Evolutionary conservation across 768 basidiomycete genomes (phyloP).

Genomic region (Lentinula aciculospora): DNA sequence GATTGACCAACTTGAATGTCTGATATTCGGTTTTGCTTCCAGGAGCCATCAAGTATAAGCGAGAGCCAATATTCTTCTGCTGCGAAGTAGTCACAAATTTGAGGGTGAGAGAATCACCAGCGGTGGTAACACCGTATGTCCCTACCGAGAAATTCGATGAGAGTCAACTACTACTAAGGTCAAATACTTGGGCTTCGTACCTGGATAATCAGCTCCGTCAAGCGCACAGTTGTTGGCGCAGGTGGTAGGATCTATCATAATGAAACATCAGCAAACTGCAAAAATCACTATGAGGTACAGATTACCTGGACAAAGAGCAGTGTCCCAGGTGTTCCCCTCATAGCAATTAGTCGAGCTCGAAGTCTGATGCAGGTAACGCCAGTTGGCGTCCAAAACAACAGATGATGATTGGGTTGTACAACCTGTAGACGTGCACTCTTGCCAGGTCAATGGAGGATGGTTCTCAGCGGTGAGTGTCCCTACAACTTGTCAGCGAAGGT

Average conservation of each 20-base stretch:
- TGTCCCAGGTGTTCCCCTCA: conserved; percentile 45
- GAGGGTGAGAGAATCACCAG: conserved; percentile 24
- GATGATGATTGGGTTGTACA: conserved; percentile 18
- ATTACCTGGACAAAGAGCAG: conserved; percentile 41
- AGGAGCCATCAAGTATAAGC: conserved; percentile 26
- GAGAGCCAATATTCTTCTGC: conserved; percentile 11
- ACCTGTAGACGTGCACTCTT: conserved; percentile 32
- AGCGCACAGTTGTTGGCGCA: conserved; percentile 29
- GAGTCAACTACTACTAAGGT: background rate
- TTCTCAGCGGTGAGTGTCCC: conserved; percentile 33
- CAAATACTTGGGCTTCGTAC: background rate
- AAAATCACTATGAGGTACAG: background rate
- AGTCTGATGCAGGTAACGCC: conserved; percentile 40
- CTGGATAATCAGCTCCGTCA: conserved; percentile 19
- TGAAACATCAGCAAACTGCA: too few relatives aligned
- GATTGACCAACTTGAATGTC: conserved; percentile 23
- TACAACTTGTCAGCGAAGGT: background rate
- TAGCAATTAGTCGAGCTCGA: conserved; percentile 23
- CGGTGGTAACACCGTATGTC: conserved; percentile 31
- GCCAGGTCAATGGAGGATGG: conserved; percentile 35
- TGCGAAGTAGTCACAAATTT: conserved; percentile 23
- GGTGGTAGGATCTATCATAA: conserved; percentile 18
- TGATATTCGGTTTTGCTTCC: conserved; percentile 24
- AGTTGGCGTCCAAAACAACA: conserved; percentile 44
- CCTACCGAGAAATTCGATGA: conserved; percentile 11